These are phyloP conservation scores for Backusella westeae DNA, from an alignment of 192 early-diverging fungal genomes.

Conservation along the genomic window DNA sequence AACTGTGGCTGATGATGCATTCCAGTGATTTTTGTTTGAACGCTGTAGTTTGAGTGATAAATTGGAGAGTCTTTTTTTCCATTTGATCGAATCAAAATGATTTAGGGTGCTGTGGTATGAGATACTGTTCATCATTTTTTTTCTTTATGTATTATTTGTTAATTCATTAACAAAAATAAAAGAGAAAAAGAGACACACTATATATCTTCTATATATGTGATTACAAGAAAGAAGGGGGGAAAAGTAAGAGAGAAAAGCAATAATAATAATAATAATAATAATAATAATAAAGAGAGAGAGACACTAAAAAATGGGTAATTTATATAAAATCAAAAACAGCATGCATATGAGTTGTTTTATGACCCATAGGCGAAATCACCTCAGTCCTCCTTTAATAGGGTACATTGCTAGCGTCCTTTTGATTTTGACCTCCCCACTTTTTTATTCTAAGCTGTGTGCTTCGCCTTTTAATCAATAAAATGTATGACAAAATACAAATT, in stretches of 20 bases:
- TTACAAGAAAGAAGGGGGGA: not conserved
- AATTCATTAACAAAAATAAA: not conserved
- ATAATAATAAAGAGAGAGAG: not conserved
- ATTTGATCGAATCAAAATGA: conserved; percentile 7
- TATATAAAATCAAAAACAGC: conserved; percentile 11
- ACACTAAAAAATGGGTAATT: not conserved
- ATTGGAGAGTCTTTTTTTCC: conserved; percentile 13
- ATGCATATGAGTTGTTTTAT: conserved; percentile 18
- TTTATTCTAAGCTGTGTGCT: not conserved
- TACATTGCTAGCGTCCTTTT: conserved; percentile 10
- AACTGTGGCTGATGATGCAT: conserved; percentile 16
- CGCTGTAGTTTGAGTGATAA: conserved; percentile 5
- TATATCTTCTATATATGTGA: not conserved
- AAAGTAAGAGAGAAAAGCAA: not conserved
- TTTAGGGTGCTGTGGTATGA: not conserved
- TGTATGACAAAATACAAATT: not conserved
- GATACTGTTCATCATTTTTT: not conserved
- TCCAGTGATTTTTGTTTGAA: conserved; percentile 10
- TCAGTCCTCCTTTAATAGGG: conserved; percentile 5
- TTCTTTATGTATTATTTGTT: not conserved
- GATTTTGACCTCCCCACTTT: conserved; percentile 12
- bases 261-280: not conserved
- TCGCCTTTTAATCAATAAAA: not conserved
- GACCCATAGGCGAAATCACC: conserved; percentile 25
- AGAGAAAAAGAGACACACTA: not conserved